These are phyloP conservation scores for Talaromyces borbonicus DNA, from an alignment of 495 filamentous ascomycete genomes.

Conservation along the genomic window DNA sequence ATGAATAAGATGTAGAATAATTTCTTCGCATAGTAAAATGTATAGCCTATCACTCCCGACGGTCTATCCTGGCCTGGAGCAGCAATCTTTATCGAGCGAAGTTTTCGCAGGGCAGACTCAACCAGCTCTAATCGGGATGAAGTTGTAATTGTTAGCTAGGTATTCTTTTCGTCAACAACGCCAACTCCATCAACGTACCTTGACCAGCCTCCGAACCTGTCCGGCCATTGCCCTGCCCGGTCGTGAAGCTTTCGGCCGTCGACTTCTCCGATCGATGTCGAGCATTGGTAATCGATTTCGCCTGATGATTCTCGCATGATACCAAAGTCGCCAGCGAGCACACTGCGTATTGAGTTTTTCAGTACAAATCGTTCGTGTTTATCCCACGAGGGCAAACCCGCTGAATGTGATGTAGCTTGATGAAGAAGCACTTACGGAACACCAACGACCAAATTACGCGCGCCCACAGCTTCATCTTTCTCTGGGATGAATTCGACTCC, in stretches of 20 bases:
- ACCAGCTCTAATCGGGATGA: conserved; percentile 29
- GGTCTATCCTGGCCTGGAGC: conserved; percentile 23
- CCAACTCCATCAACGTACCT: conserved; percentile 21
- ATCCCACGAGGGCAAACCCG: too few relatives aligned
- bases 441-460: conserved; percentile 29
- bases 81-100: conserved; percentile 24
- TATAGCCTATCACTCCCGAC: conserved; percentile 35
- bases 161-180: too few relatives aligned
- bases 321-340: conserved; percentile 27
- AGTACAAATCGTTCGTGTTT: background rate
- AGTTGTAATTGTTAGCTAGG: too few relatives aligned
- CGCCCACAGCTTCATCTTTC: conserved; percentile 29
- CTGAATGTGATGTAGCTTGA: too few relatives aligned
- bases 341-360: conserved; percentile 15
- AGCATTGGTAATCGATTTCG: conserved; percentile 12
- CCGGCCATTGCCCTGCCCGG: conserved; percentile 11
- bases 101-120: conserved; percentile 23
- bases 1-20: conserved; percentile 40
- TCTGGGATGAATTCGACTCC: background rate
- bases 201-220: conserved; percentile 18
- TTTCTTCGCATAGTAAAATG: conserved; percentile 38
- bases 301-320: conserved; percentile 15
- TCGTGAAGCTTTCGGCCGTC: conserved; percentile 8
- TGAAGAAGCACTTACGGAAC: conserved; percentile 28
- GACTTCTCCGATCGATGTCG: conserved; percentile 14